phyloP scores from a whole-genome alignment of 148 eudicot genomes.

The Beta vulgaris region DNA sequence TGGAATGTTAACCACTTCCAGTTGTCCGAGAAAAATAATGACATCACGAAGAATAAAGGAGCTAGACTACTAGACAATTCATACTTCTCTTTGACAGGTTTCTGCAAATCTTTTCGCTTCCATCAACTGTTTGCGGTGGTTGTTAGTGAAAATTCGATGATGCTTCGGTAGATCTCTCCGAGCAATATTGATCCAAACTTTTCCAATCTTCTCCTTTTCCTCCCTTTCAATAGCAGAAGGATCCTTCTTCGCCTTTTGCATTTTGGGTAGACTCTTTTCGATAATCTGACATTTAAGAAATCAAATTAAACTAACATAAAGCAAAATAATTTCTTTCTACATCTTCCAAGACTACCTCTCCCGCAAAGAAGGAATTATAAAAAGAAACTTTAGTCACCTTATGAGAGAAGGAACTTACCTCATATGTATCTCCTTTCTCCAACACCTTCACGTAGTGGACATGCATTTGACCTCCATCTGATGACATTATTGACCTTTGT shows the following conservation, averaged over 20 bases:
- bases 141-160: slow-evolving; percentile 58
- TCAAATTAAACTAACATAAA: slow-evolving; percentile 6
- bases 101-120: slow-evolving; percentile 93
- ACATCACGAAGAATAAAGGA: background rate
- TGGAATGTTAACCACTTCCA: slow-evolving; percentile 4
- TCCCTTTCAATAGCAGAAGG: slow-evolving; percentile 76
- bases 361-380: slow-evolving; percentile 3
- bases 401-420: slow-evolving; percentile 44
- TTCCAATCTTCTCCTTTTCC: slow-evolving; percentile 76
- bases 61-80: background rate
- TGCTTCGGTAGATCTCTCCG: slow-evolving; percentile 81
- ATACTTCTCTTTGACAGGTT: slow-evolving; percentile 93
- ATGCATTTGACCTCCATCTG: slow-evolving; percentile 81
- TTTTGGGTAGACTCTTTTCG: slow-evolving; percentile 85
- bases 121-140: slow-evolving; percentile 62
- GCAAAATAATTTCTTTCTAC: background rate
- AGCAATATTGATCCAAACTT: slow-evolving; percentile 80
- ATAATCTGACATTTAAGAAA: slow-evolving; percentile 63
- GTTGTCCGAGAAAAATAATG: slow-evolving; percentile 5
- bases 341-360: slow-evolving; percentile 1
- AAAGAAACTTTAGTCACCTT: slow-evolving; percentile 6
- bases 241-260: slow-evolving; percentile 63
- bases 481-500: slow-evolving; percentile 65
- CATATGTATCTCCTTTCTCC: slow-evolving; percentile 97
- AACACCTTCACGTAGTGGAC: slow-evolving; percentile 86